Evolutionary conservation across 768 basidiomycete genomes (phyloP), one percentile per base, ranked within the genome.

Genomic region (Botryobasidium botryosum): DNA sequence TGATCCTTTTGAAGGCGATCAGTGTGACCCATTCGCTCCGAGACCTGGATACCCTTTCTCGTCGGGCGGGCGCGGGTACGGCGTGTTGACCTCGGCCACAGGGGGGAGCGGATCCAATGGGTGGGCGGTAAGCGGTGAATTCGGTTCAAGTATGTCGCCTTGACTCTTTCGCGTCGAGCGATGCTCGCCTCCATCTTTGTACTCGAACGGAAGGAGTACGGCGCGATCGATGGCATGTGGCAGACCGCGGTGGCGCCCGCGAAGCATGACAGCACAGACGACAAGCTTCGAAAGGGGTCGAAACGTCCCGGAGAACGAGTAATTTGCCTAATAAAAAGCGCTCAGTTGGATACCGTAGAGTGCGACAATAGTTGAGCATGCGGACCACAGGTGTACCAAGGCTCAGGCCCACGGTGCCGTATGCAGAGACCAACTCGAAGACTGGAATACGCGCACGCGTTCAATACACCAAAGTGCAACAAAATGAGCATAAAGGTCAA

Each of bases 221-320:
- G 88, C 84, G 43, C 88, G 75, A 60, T 88, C 85, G 38, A 90
- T 86, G 6, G 84, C 86, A 18, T 83, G 78, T 0, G 85, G 85
- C 5, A 88, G 64, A 29, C 86, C 85, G 38, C 90, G 78, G 59
- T 96, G 90, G 10, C 87, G 73, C 6, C 90, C 88, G 46, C 94
- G 81, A 49, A 99, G 70, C 86, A 97, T 97, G 52, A 97, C 87
- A 7, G 72, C 59, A 55, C 76, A 78, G 23, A 96, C 53, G 46
- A 97, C 75, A 28, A 97, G 69, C 60, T 97, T 97, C 0, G 88
- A 90, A 4, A 94, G 61, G 0, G 79, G 72, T 12, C 69, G 65
- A 47, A 91, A 75, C 7, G 78, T 73, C 2, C 87, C 91, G 4
- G 74, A 73, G 44, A 96, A 70, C 0, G 84, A 85, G 53, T 74